phyloP scores from a whole-genome alignment of 179 eudicot species.

The Spergularia azorica region DNA sequence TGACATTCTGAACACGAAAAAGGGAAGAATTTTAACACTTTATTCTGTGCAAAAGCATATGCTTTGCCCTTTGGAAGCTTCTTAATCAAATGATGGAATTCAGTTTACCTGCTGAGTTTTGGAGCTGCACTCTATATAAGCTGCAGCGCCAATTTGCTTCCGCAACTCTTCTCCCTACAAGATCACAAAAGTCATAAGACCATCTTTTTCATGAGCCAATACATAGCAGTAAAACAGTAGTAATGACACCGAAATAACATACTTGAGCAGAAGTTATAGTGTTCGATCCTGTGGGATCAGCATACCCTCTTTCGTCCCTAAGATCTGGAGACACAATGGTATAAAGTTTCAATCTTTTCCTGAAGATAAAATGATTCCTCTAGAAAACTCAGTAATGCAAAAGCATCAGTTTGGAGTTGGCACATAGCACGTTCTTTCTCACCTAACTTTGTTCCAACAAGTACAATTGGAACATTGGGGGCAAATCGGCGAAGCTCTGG shows the following conservation, averaged over 20 bases:
- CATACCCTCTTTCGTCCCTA: conserved; percentile 81
- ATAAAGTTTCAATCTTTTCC: neutral
- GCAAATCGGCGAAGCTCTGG: conserved; percentile 99
- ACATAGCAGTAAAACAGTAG: neutral
- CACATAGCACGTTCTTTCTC: neutral
- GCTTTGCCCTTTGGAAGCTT: neutral
- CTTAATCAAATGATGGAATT: neutral
- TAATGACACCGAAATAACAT: conserved; percentile 14
- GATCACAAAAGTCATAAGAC: neutral
- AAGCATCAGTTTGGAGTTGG: neutral
- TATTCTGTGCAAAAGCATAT: neutral
- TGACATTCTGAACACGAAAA: conserved; percentile 68
- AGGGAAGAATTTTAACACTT: neutral
- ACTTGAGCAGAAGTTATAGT: conserved; percentile 84
- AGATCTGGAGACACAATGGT: conserved; percentile 52
- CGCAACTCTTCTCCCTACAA: conserved; percentile 92
- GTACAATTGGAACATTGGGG: conserved; percentile 93
- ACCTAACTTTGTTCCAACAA: conserved; percentile 98
- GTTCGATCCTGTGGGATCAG: conserved; percentile 70
- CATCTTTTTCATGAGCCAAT: neutral
- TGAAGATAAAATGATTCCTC: neutral
- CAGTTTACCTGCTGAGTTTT: conserved; percentile 90
- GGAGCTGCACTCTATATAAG: conserved; percentile 97
- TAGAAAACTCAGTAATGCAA: neutral
- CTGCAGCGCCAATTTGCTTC: conserved; percentile 98